Conservation (phyloP, 169 alveolate species). For the Plasmodium blacklocki region DNA sequence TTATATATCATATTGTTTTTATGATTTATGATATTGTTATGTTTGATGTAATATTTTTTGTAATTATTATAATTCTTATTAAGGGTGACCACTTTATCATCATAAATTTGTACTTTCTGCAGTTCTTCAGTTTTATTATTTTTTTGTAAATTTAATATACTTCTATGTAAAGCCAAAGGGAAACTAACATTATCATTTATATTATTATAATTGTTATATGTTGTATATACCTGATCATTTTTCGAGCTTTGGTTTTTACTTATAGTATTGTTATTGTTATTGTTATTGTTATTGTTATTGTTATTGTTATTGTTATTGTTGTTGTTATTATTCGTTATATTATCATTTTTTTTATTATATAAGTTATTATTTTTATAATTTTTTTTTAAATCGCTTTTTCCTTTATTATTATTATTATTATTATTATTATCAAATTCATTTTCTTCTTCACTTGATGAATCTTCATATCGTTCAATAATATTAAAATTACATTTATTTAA, state of each 20-base stretch:
- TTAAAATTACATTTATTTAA: constrained; percentile 56
- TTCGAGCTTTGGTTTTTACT: not conserved
- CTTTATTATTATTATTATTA: not conserved
- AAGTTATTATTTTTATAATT: not conserved
- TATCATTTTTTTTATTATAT: not conserved
- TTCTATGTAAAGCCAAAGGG: constrained; percentile 67
- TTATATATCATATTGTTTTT: not conserved
- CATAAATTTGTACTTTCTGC: constrained; percentile 20
- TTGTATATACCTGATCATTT: not conserved
- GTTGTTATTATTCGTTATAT: not conserved
- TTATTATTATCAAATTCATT: not conserved
- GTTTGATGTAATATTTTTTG: constrained; percentile 43
- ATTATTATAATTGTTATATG: not conserved
- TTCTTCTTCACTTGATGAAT: constrained; percentile 29
- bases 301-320: not conserved
- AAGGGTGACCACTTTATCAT: not conserved
- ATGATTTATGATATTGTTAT: constrained; percentile 57
- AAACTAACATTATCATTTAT: constrained; percentile 15
- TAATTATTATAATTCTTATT: constrained; percentile 63
- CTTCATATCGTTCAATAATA: constrained; percentile 50
- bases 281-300: not conserved
- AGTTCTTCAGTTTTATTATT: constrained; percentile 26
- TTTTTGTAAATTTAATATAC: constrained; percentile 52
- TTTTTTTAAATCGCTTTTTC: not conserved
- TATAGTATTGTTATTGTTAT: not conserved